These are phyloP conservation scores for Fusarium oligoseptatum DNA, from an alignment of 2,329 filamentous ascomycete species.

Conservation along the genomic window DNA sequence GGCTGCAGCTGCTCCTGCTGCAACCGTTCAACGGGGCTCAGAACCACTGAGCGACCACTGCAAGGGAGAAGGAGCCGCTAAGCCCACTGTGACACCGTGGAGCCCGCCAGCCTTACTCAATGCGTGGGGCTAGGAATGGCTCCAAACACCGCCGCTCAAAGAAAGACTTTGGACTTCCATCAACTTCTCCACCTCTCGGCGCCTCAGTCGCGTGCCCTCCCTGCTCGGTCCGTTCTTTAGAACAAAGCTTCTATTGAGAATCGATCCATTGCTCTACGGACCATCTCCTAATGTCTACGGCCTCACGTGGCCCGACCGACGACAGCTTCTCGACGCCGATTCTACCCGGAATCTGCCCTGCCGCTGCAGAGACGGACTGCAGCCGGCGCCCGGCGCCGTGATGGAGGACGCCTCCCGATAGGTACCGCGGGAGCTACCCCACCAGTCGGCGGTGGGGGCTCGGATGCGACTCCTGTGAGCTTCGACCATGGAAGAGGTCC, in stretches of 20 bases:
- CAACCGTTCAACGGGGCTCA: slow-evolving; percentile 1
- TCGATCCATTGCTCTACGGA: background rate
- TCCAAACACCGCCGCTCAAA: background rate
- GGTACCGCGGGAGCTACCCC: slow-evolving; percentile 38
- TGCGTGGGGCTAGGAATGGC: slow-evolving; percentile 27
- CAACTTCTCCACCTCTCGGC: slow-evolving; percentile 31
- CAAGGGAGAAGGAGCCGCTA: slow-evolving; percentile 28
- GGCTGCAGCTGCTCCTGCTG: slow-evolving; percentile 12
- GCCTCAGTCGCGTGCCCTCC: slow-evolving; percentile 35
- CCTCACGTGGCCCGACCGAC: background rate
- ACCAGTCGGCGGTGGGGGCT: slow-evolving; percentile 41
- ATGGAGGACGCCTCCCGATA: slow-evolving; percentile 45
- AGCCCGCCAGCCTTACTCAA: slow-evolving; percentile 27
- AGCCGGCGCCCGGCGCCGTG: slow-evolving; percentile 42
- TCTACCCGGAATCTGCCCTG: slow-evolving; percentile 35
- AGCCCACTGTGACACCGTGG: slow-evolving; percentile 30
- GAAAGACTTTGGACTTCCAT: slow-evolving; percentile 28
- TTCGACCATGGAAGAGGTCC: slow-evolving; percentile 11
- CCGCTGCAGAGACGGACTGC: slow-evolving; percentile 37
- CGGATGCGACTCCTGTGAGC: slow-evolving; percentile 33
- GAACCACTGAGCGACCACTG: background rate
- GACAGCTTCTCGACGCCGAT: slow-evolving; percentile 19
- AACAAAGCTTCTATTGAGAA: background rate
- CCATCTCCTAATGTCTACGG: background rate
- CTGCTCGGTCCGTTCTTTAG: background rate